Conservation (phyloP, 257 asterid species). For the Osmanthus fragrans region DNA sequence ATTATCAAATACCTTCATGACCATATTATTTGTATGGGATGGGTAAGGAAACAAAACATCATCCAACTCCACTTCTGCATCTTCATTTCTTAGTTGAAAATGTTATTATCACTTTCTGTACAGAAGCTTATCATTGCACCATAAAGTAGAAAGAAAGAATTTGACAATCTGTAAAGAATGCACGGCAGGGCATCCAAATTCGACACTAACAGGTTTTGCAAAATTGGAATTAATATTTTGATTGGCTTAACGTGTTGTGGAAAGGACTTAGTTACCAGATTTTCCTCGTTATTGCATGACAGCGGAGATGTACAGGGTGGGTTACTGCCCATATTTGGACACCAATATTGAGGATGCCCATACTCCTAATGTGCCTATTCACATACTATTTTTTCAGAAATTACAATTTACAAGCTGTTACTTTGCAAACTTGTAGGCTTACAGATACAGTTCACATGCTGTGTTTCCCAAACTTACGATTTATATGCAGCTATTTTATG, state of each 20-base stretch:
- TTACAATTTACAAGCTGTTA: no score
- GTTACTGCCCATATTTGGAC: slow-evolving; percentile 26
- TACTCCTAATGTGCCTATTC: no score
- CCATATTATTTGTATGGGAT: slow-evolving; percentile 64
- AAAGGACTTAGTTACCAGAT: no score
- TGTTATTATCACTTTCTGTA: neutral
- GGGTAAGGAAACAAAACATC: slow-evolving; percentile 45
- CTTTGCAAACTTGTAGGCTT: no score
- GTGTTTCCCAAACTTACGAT: no score
- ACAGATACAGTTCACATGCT: no score
- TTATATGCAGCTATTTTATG: neutral
- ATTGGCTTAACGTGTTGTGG: neutral
- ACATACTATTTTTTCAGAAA: no score
- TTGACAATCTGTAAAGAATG: neutral
- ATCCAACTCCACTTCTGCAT: slow-evolving; percentile 37
- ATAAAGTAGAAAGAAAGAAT: neutral
- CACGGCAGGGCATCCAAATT: no score
- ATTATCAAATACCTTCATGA: slow-evolving; percentile 50
- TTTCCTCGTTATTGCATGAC: no score
- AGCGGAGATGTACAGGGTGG: neutral
- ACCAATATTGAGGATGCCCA: slow-evolving; percentile 21
- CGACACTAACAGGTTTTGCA: no score
- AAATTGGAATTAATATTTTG: neutral
- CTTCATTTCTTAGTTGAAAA: slow-evolving; percentile 24
- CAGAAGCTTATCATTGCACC: neutral